These are phyloP conservation scores for Aspergillus amoenus DNA, from an alignment of 2,329 filamentous ascomycete genomes.

Conservation along the genomic window DNA sequence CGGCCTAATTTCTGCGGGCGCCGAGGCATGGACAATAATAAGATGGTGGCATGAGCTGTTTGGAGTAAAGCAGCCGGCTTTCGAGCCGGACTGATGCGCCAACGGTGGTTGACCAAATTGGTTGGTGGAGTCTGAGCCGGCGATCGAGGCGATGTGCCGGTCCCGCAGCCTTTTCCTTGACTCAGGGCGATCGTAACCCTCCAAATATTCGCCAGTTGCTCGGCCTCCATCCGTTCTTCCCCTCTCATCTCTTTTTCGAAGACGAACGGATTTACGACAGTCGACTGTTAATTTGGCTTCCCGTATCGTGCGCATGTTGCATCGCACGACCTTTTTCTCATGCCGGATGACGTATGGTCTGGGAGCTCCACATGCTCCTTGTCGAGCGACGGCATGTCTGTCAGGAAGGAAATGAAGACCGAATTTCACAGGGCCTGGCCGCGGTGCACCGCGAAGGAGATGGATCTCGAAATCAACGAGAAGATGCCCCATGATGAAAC, in stretches of 20 bases:
- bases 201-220: background rate
- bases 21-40: background rate
- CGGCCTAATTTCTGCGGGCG: background rate
- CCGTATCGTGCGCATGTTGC: background rate
- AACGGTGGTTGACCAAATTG: background rate
- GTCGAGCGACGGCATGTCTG: conserved; percentile 4
- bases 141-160: background rate
- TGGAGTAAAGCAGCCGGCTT: background rate
- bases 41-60: background rate
- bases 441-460: conserved; percentile 8
- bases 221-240: background rate
- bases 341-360: conserved; percentile 9
- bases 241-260: background rate
- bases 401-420: background rate
- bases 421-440: conserved; percentile 1
- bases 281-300: background rate
- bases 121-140: background rate
- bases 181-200: background rate
- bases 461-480: conserved; percentile 9
- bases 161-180: background rate
- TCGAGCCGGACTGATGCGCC: background rate
- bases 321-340: background rate
- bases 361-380: conserved; percentile 2
- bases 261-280: too few relatives aligned
- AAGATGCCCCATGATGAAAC: background rate